Conservation (phyloP, 768 basidiomycete genomes). For the Lactarius vividus region DNA sequence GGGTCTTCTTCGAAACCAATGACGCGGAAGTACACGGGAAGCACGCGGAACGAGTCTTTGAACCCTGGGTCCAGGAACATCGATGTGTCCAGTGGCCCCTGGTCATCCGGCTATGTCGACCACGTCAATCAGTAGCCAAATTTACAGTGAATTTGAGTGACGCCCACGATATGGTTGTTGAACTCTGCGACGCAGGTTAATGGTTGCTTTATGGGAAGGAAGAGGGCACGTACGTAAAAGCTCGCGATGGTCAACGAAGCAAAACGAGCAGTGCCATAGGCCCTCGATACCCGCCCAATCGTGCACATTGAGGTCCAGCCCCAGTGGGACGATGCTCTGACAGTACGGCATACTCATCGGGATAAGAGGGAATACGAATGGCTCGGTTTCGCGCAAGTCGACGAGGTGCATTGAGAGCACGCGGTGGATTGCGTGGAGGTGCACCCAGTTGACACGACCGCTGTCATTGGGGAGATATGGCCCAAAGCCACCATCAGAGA, state of each 20-base stretch:
- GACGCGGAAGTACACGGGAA: constrained; percentile 49
- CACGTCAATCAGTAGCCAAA: background rate
- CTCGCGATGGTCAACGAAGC: constrained; percentile 66
- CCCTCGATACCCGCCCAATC: constrained; percentile 65
- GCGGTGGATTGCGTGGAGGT: constrained; percentile 55
- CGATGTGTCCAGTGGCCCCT: constrained; percentile 40
- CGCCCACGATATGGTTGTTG: constrained; percentile 41
- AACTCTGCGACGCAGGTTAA: constrained; percentile 40
- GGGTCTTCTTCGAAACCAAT: constrained; percentile 44
- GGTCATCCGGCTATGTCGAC: constrained; percentile 32
- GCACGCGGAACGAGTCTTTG: constrained; percentile 49
- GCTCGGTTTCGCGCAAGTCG: constrained; percentile 37
- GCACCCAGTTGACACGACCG: constrained; percentile 56
- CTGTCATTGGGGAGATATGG: constrained; percentile 49
- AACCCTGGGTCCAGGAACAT: constrained; percentile 53
- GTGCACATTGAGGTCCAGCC: constrained; percentile 37
- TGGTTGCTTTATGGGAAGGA: background rate
- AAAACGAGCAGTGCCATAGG: constrained; percentile 62
- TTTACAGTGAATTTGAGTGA: background rate
- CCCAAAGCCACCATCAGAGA: constrained; percentile 49
- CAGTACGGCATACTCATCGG: constrained; percentile 54
- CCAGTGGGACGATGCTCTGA: constrained; percentile 47
- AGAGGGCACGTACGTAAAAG: constrained; percentile 49
- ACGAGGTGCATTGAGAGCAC: constrained; percentile 53
- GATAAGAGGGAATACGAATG: constrained; percentile 34